Percentiles rank a stretch among this genome's conserved stretches.
These are phyloP conservation scores for Collybiopsis luxurians DNA, from an alignment of 768 basidiomycete genomes.

Conservation along the genomic window DNA sequence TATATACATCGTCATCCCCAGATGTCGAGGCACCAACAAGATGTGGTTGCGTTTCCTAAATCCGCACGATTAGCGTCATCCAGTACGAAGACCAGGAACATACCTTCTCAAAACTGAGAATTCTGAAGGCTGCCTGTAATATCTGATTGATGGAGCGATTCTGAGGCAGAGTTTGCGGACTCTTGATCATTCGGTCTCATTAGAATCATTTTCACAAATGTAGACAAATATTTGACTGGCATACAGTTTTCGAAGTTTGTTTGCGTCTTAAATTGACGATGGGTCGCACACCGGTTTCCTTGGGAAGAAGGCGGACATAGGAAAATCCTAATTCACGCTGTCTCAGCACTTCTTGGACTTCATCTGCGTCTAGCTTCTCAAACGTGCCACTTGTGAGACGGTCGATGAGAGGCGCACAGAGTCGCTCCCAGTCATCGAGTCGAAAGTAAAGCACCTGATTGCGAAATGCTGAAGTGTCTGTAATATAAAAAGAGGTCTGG, in stretches of 20 bases:
- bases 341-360: constrained; percentile 64
- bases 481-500: constrained; percentile 92
- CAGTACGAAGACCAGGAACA: background rate
- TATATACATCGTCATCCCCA: constrained; percentile 79
- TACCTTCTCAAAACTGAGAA: constrained; percentile 88
- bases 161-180: constrained; percentile 19
- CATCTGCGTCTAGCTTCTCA: constrained; percentile 56
- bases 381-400: constrained; percentile 73
- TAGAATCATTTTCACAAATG: background rate
- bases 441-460: constrained; percentile 88
- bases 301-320: constrained; percentile 86
- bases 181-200: constrained; percentile 15
- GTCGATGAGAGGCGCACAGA: constrained; percentile 80
- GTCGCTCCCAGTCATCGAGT: constrained; percentile 88
- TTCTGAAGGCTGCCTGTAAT: constrained; percentile 79
- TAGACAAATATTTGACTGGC: too few species aligned
- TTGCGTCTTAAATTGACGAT: constrained; percentile 84
- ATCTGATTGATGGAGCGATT: constrained; percentile 81
- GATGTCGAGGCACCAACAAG: constrained; percentile 82
- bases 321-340: constrained; percentile 79
- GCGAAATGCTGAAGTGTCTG: constrained; percentile 83
- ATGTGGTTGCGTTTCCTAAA: constrained; percentile 57
- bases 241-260: constrained; percentile 30
- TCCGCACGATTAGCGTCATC: background rate
- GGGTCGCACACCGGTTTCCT: constrained; percentile 91